Evolutionary conservation across 768 basidiomycete genomes (phyloP).

Genomic region (Podaxis mareebaensis): DNA sequence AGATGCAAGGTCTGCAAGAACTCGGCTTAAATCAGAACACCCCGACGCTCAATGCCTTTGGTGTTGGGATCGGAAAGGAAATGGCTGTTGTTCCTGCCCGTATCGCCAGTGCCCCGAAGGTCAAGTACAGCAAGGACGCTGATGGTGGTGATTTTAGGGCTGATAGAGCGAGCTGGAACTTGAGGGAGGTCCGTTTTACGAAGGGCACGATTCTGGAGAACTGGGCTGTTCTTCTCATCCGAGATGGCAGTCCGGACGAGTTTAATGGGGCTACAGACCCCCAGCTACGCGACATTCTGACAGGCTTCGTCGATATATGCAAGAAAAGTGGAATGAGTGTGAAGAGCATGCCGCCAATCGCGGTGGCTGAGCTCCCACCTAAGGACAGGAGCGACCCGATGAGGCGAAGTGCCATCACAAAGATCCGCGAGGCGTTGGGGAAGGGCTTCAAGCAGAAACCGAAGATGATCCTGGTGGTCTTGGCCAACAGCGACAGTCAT

Average conservation of each 20-base stretch:
- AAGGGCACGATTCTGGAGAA: slow-evolving; percentile 53
- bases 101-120: slow-evolving; percentile 58
- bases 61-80: slow-evolving; percentile 52
- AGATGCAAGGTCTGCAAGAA: slow-evolving; percentile 56
- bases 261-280: slow-evolving; percentile 57
- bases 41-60: slow-evolving; percentile 54
- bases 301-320: slow-evolving; percentile 66
- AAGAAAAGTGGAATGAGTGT: slow-evolving; percentile 61
- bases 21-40: slow-evolving; percentile 55
- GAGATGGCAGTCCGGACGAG: slow-evolving; percentile 59
- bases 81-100: slow-evolving; percentile 77
- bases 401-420: slow-evolving; percentile 47
- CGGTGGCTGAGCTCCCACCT: slow-evolving; percentile 47
- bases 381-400: slow-evolving; percentile 56
- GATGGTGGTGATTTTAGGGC: slow-evolving; percentile 30
- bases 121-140: slow-evolving; percentile 54
- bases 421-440: slow-evolving; percentile 42
- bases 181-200: slow-evolving; percentile 64
- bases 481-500: slow-evolving; percentile 71
- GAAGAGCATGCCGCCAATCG: slow-evolving; percentile 34
- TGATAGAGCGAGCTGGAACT: slow-evolving; percentile 77
- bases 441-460: slow-evolving; percentile 46
- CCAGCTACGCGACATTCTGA: slow-evolving; percentile 43
- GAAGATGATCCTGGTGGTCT: slow-evolving; percentile 60
- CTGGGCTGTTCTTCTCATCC: slow-evolving; percentile 72